Evolutionary conservation across 1,139 yeast genomes (phyloP).

Genomic region (Scheffersomyces parashehatae): DNA sequence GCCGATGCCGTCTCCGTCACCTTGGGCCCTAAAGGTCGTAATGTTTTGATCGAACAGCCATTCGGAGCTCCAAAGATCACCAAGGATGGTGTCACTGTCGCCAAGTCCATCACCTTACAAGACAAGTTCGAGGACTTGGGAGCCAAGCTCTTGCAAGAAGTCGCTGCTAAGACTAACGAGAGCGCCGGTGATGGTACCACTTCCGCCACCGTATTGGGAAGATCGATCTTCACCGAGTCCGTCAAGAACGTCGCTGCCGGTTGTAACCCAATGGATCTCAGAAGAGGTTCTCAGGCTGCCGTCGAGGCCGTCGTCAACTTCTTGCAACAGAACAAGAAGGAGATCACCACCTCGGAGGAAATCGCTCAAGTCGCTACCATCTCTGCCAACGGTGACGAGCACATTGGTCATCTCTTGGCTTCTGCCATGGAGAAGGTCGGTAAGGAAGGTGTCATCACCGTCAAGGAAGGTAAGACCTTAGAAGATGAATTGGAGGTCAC

Average conservation of each 20-base stretch:
- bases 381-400: constrained; percentile 95
- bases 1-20: constrained; percentile 98
- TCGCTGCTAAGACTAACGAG: constrained; percentile 97
- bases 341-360: constrained; percentile 94
- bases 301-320: constrained; percentile 93
- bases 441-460: constrained; percentile 98
- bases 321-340: constrained; percentile 89
- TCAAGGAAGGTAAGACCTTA: constrained; percentile 93
- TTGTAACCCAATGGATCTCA: constrained; percentile 98
- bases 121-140: constrained; percentile 98
- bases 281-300: constrained; percentile 98
- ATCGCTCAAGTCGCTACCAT: constrained; percentile 99
- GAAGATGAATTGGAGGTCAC: constrained; percentile 97
- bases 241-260: constrained; percentile 99
- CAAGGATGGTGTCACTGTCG: constrained; percentile 99
- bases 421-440: constrained; percentile 99
- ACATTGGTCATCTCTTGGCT: constrained; percentile 92
- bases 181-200: constrained; percentile 99
- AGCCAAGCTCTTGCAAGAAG: constrained; percentile 95
- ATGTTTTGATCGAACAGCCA: constrained; percentile 94
- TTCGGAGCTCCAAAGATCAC: constrained; percentile 98
- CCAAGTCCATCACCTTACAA: constrained; percentile 79
- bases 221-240: constrained; percentile 95
- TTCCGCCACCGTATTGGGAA: constrained; percentile 95
- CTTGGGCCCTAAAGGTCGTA: constrained; percentile 97